Percentiles rank a stretch among this genome's conserved stretches.
Evolutionary conservation across 2,329 filamentous ascomycete species (phyloP).

Genomic region (Lecanicillium sp.): DNA sequence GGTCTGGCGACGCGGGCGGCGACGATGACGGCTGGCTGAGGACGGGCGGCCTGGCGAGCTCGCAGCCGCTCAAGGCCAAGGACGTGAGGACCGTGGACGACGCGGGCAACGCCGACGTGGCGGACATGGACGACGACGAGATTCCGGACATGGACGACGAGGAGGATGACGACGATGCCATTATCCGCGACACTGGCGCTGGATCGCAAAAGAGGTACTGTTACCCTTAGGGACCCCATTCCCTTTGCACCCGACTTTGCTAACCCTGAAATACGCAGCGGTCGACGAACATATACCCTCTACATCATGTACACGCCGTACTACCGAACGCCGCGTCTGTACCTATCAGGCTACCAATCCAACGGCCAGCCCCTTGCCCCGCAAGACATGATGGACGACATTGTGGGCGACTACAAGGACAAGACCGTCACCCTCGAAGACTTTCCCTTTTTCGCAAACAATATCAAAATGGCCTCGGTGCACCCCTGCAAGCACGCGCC

Average conservation of each 20-base stretch:
- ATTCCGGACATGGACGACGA: conserved; percentile 99
- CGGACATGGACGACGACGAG: conserved; percentile 65
- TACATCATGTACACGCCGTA: conserved; percentile 98
- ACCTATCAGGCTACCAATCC: conserved; percentile 81
- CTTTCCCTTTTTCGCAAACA: conserved; percentile 88
- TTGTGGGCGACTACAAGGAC: conserved; percentile 93
- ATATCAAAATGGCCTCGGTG: conserved; percentile 91
- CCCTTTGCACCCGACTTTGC: not conserved
- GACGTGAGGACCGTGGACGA: conserved; percentile 88
- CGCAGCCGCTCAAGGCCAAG: conserved; percentile 65
- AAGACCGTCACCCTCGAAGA: conserved; percentile 98
- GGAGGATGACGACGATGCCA: conserved; percentile 93
- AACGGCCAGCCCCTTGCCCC: conserved; percentile 75
- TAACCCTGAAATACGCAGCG: conserved; percentile 39
- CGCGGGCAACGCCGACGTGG: conserved; percentile 70
- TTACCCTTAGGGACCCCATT: not conserved
- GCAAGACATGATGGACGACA: conserved; percentile 90
- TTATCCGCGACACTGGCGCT: conserved; percentile 67
- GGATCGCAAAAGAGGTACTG: conserved; percentile 38
- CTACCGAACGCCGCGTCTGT: conserved; percentile 91
- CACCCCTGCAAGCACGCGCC: conserved; percentile 96
- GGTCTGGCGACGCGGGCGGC: conserved; percentile 37
- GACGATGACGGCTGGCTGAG: conserved; percentile 88
- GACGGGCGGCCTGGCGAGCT: conserved; percentile 71
- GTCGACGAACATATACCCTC: conserved; percentile 87